Evolutionary conservation across 768 basidiomycete species (phyloP).

Genomic region (Melanogaster broomeanus): DNA sequence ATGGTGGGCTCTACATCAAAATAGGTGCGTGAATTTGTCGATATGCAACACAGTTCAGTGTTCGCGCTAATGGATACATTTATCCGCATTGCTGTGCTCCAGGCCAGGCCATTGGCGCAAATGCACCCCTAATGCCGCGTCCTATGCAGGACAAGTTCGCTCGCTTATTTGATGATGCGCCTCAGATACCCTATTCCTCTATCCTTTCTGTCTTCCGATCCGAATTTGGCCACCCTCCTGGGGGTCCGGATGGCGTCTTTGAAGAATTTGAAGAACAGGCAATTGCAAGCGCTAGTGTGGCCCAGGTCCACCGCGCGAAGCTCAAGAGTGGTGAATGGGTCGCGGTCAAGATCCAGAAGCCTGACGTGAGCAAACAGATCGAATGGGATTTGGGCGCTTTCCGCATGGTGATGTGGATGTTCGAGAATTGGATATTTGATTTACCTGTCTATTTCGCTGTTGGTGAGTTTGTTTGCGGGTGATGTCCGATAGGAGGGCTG

Average conservation of each 20-base stretch:
- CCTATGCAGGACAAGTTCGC: conserved; percentile 84
- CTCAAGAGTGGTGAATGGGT: conserved; percentile 63
- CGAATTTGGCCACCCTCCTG: conserved; percentile 68
- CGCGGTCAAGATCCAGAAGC: conserved; percentile 94
- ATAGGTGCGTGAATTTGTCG: conserved; percentile 49
- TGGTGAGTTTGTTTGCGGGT: conserved; percentile 43
- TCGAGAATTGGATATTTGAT: conserved; percentile 80
- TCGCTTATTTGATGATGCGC: conserved; percentile 85
- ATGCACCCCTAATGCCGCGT: conserved; percentile 80
- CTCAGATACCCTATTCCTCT: conserved; percentile 74
- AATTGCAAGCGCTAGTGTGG: conserved; percentile 87
- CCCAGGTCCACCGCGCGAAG: conserved; percentile 87
- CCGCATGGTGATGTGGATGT: conserved; percentile 75
- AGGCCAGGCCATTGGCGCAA: conserved; percentile 82
- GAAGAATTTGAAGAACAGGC: conserved; percentile 75
- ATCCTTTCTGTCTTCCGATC: conserved; percentile 65
- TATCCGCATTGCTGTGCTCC: neutral
- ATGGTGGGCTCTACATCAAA: conserved; percentile 87
- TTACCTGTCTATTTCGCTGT: conserved; percentile 82
- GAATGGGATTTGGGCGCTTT: conserved; percentile 80
- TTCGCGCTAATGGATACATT: neutral
- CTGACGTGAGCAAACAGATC: conserved; percentile 82
- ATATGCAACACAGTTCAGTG: neutral
- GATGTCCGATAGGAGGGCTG: neutral
- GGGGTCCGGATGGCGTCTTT: conserved; percentile 74